phyloP scores from a whole-genome alignment of 1,139 yeast genomes.

The Zygoascus meyerae region DNA sequence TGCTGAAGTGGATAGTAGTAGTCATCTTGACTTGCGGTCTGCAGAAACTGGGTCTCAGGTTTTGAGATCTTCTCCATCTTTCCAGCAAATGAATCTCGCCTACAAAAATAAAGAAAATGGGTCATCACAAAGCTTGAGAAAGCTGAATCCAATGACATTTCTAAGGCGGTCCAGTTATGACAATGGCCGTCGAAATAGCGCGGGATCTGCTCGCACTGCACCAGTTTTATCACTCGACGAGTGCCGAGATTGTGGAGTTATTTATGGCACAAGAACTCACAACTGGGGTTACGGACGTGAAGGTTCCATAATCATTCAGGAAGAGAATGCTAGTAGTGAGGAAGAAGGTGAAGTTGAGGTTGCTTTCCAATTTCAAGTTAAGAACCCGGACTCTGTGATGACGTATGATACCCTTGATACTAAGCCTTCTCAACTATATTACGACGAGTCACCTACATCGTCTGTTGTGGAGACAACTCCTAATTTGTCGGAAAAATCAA shows the following conservation, averaged over 20 bases:
- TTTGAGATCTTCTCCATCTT: constrained; percentile 5
- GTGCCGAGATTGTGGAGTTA: constrained; percentile 30
- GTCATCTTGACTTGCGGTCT: too few relatives aligned
- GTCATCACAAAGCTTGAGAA: constrained; percentile 21
- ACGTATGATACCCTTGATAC: not conserved
- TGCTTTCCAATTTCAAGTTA: too few relatives aligned
- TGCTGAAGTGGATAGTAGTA: constrained; percentile 1
- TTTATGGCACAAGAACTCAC: constrained; percentile 32
- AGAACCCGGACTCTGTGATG: not conserved
- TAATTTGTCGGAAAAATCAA: too few relatives aligned
- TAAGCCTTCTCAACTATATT: not conserved
- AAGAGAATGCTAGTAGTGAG: not conserved
- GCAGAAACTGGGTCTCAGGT: not conserved
- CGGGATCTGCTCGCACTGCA: constrained; percentile 11
- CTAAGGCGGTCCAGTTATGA: constrained; percentile 17
- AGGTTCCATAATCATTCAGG: constrained; percentile 3
- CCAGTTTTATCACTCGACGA: constrained; percentile 17
- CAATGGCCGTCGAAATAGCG: constrained; percentile 5
- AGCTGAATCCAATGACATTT: constrained; percentile 26
- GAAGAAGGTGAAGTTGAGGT: not conserved
- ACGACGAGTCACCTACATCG: not conserved
- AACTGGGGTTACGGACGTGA: constrained; percentile 28
- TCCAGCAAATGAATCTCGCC: constrained; percentile 7
- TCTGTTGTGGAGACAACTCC: not conserved
- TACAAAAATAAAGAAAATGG: constrained; percentile 3